Base-by-base conservation (phyloP, 495 filamentous ascomycete genomes). In the Aspergillus avenaceus region DNA sequence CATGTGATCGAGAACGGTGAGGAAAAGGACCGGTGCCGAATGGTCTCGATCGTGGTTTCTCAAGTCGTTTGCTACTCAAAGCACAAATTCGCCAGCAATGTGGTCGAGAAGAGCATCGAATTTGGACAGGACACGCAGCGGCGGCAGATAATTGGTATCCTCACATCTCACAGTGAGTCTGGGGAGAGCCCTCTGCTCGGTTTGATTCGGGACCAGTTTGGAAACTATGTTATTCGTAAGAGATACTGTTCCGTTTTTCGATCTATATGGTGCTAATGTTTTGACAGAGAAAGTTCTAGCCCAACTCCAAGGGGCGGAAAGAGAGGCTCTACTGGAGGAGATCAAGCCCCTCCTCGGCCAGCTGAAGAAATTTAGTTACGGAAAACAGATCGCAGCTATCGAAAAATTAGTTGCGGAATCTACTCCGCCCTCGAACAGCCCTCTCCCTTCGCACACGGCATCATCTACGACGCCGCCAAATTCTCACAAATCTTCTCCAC, bases 151-250 rank as follows among this genome's bases (percentile, higher is more conserved):
- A 80, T 92, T 49, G 70, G 72, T 18, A 80, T 76, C 26, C 68
- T 96, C 14, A 84, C 80, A 2, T 74, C 75, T 8, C 49, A 70
- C 12, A 77, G 81, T 36, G 77, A 83, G 3, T 79, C 85, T 19
- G 84, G 84, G 8, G 83, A 85, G 44, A 85, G 75, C 56, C 78
- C 82, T 14, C 70, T 97, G 8, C 76, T 85, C 45, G 74, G 78
- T 8, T 68, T 97, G 62, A 92, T 97, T 76, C 88, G 85, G 51
- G 93, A 98, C 62, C 85, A 88, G 52, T 98, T 85, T 66, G 95
- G 89, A 34, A 98, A 98, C 64, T 98, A 98, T 63, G 93, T 97
- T 13, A 86, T 98, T 51, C 93, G 90, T 95, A 83, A 80, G 92
- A 5, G 5, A 16, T 84, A 16, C 21, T 45, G 23, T 11, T 6